These are phyloP conservation scores for Aspergillus candidus DNA, from an alignment of 2,329 filamentous ascomycete species.

Conservation along the genomic window DNA sequence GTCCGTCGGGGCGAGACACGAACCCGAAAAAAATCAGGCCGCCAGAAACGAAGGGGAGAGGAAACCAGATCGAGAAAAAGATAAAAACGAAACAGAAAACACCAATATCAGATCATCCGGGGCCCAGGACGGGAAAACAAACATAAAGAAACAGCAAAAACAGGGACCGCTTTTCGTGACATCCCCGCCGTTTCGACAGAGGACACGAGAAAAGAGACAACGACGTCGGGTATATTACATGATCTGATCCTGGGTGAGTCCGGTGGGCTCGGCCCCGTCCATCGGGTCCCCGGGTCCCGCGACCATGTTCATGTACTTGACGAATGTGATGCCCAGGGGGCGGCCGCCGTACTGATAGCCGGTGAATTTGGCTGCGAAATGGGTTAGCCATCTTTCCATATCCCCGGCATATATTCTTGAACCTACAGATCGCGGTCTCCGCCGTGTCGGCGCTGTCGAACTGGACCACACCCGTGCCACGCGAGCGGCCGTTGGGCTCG, in stretches of 20 bases:
- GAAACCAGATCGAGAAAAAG: too few species aligned
- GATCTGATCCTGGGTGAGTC: constrained; percentile 94
- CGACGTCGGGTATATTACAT: constrained; percentile 55
- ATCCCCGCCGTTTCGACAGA: constrained; percentile 1
- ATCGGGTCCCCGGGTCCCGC: constrained; percentile 60
- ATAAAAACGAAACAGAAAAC: too few species aligned
- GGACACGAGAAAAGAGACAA: constrained; percentile 5
- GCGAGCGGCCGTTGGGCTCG: constrained; percentile 89
- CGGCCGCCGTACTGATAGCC: constrained; percentile 96
- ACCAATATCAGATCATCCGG: too few species aligned
- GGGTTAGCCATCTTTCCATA: constrained; percentile 4
- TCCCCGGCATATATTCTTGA: background rate
- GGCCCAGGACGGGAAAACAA: too few species aligned
- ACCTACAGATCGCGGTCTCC: constrained; percentile 75
- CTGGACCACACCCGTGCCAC: constrained; percentile 92
- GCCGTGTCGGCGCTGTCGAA: constrained; percentile 80
- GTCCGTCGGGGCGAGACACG: too few species aligned
- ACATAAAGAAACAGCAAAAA: too few species aligned
- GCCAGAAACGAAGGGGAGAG: too few species aligned
- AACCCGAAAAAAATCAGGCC: too few species aligned
- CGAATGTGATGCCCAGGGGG: constrained; percentile 85
- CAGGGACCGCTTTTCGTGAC: too few species aligned
- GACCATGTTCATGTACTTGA: constrained; percentile 77
- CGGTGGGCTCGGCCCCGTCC: constrained; percentile 67
- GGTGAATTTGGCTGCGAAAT: constrained; percentile 74